Percentiles rank a stretch among this genome's conserved stretches.
phyloP scores from a whole-genome alignment of 192 early-diverging fungal species.

The Dissophora ornata region DNA sequence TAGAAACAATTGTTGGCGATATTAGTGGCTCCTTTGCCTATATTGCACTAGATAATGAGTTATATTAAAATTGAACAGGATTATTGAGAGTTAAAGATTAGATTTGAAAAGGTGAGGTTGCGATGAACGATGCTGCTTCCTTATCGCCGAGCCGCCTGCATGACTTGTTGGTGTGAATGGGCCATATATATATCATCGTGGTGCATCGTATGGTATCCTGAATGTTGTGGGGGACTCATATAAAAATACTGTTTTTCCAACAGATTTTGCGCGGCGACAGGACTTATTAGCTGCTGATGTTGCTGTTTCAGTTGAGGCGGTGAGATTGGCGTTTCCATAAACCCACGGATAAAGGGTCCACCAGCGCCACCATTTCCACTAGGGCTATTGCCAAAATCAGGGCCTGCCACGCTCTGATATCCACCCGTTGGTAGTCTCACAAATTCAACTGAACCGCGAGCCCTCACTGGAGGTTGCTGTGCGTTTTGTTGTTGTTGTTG shows the following conservation, averaged over 20 bases:
- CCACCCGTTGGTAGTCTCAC: slow-evolving; percentile 11
- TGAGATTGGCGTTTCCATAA: slow-evolving; percentile 1
- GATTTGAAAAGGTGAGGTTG: too few species aligned
- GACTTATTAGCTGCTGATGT: slow-evolving; percentile 13
- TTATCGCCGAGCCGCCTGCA: slow-evolving; percentile 23
- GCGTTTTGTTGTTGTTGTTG: slow-evolving; percentile 5
- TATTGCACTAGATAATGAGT: too few species aligned
- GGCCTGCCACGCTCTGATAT: slow-evolving; percentile 12
- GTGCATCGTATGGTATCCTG: slow-evolving; percentile 4
- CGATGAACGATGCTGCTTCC: background rate
- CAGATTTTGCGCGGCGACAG: background rate
- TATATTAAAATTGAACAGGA: too few species aligned
- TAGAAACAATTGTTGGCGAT: too few species aligned
- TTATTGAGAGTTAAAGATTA: too few species aligned
- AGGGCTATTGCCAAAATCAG: background rate
- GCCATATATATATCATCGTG: slow-evolving; percentile 9
- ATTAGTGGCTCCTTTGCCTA: too few species aligned
- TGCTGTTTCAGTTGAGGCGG: slow-evolving; percentile 3
- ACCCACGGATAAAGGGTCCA: slow-evolving; percentile 21
- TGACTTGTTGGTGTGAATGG: slow-evolving; percentile 33
- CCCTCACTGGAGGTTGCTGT: background rate
- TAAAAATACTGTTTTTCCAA: slow-evolving; percentile 14
- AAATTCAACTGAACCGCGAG: slow-evolving; percentile 15
- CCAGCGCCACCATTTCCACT: background rate
- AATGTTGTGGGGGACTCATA: background rate